Conservation (phyloP, 148 eudicot species). For the Amaranthus cruentus region DNA sequence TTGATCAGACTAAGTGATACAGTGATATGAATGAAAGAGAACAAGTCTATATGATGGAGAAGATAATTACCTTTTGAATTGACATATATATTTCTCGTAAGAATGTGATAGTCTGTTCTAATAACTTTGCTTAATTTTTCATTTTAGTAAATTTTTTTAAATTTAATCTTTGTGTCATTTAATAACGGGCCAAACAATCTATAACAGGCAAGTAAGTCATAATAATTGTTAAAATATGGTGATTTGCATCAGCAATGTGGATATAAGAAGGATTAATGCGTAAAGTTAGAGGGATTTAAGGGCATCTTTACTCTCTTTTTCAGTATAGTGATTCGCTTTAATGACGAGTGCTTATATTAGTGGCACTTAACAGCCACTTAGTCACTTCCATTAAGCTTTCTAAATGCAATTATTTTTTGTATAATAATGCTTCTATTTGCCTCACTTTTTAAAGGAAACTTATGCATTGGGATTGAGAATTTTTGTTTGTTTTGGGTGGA, state of each 20-base stretch:
- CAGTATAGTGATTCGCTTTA: not conserved
- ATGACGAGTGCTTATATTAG: not conserved
- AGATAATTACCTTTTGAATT: too few relatives aligned
- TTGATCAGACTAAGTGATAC: too few relatives aligned
- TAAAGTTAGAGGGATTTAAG: conserved; percentile 7
- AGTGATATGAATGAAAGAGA: too few relatives aligned
- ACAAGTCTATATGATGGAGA: too few relatives aligned
- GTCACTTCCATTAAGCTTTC: not conserved
- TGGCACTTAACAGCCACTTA: conserved; percentile 4
- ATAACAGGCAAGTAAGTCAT: too few relatives aligned
- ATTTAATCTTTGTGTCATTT: too few relatives aligned
- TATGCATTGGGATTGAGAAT: conserved; percentile 12
- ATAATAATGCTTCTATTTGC: too few relatives aligned
- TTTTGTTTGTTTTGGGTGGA: conserved; percentile 10
- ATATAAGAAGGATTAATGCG: not conserved
- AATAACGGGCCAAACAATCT: too few relatives aligned
- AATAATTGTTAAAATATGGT: not conserved
- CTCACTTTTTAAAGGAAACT: not conserved
- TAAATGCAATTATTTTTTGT: not conserved
- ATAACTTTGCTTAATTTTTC: too few relatives aligned
- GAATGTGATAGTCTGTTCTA: too few relatives aligned
- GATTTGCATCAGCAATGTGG: not conserved
- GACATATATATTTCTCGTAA: too few relatives aligned
- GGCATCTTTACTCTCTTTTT: conserved; percentile 6
- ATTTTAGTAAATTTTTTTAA: too few relatives aligned